Base-by-base conservation (phyloP, 2,329 filamentous ascomycete genomes). In the Cercospora janseana region DNA sequence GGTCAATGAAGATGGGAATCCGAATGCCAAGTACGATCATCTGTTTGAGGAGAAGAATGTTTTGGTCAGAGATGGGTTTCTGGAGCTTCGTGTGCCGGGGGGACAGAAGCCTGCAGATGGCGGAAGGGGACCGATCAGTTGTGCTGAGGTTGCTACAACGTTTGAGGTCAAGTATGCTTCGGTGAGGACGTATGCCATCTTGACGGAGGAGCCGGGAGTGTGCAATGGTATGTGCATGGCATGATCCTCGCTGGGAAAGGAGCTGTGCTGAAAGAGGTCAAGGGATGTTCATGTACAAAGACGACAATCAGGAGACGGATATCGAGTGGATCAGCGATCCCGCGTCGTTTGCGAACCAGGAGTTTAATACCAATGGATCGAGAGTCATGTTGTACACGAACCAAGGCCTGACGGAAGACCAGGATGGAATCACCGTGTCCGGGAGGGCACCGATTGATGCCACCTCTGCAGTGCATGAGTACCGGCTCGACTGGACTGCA, bases 291-390 rank as follows among this genome's bases (percentile, higher is more conserved):
- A 52, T 57, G 16, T 60, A 60, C 42, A 28, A 51, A 12, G 38
- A 44, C 24, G 48, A 59, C 23, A 52, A 34, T 15, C 57, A 62
- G 13, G 60, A 62, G 28, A 51, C 50, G 10, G 58, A 62, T 43
- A 62, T 62, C 27, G 60, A 62, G 46, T 62, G 57, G 51, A 45
- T 62, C 6, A 54, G 42, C 42, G 51, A 60, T 34, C 46, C 57
- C 1, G 27, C 31, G 4, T 56, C 59, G 4, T 47, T 52, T 16
- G 38, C 53, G n/a, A 61, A 60, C 41, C 37, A 52, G 10, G 49
- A 46, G 15, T 40, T 40, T 13, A 46, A 27, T 21, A 41, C 43
- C 26, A 51, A 46, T 40, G 51, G 47, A 12, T 24, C 34, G 13
- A 51, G 47, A 12, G 42, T 55, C 16, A 27, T 60, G 26, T 43